A percentile compares a stretch with the other conserved stretches of the same genome.
These are phyloP conservation scores for Nicotiana obtusifolia DNA, from an alignment of 257 asterid genomes.

Conservation along the genomic window DNA sequence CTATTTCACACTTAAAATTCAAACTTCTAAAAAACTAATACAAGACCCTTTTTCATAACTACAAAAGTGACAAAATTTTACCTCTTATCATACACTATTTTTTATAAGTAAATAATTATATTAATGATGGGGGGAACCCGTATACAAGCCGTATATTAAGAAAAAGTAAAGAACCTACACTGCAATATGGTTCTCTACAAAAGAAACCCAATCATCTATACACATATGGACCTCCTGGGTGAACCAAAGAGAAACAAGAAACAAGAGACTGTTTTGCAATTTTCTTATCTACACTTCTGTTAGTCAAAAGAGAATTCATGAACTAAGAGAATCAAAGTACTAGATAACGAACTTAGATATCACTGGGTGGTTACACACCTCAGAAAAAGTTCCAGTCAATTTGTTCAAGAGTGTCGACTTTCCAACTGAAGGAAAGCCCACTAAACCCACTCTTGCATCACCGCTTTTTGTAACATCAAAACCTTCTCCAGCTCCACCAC, in stretches of 20 bases:
- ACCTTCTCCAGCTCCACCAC: slow-evolving; percentile 99
- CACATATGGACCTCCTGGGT: too few relatives aligned
- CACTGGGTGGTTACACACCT: slow-evolving; percentile 37
- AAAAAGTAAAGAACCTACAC: too few relatives aligned
- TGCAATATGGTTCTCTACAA: too few relatives aligned
- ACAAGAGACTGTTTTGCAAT: too few relatives aligned
- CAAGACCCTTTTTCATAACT: background rate
- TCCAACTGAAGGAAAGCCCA: slow-evolving; percentile 98
- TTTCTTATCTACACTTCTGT: background rate
- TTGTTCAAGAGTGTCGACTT: slow-evolving; percentile 91
- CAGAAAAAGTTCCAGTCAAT: slow-evolving; percentile 95
- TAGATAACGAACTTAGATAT: background rate
- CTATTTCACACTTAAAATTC: background rate
- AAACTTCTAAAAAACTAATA: background rate
- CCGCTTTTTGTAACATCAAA: slow-evolving; percentile 99
- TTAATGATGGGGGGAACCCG: too few relatives aligned
- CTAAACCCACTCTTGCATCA: slow-evolving; percentile 94
- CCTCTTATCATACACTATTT: background rate
- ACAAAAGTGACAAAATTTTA: background rate
- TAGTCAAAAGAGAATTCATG: background rate
- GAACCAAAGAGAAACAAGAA: too few relatives aligned
- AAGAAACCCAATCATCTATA: too few relatives aligned
- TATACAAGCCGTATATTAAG: too few relatives aligned
- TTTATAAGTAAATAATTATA: too few relatives aligned
- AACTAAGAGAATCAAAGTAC: background rate